Evolutionary conservation across 257 asterid species (phyloP).

Genomic region (Solanum arcanum): DNA sequence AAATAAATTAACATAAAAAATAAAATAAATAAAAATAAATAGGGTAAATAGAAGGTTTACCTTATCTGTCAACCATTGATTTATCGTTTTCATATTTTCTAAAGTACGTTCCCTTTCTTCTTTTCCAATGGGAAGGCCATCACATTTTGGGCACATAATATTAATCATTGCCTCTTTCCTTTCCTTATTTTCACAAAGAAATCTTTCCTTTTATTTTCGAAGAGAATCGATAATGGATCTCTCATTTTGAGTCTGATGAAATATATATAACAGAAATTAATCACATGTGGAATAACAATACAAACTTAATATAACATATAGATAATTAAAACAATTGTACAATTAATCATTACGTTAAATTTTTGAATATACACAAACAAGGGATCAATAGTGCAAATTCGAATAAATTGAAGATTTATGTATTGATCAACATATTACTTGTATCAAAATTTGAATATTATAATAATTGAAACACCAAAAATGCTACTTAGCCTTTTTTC

Average conservation of each 20-base stretch:
- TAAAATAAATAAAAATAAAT: not conserved
- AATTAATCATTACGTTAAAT: too few relatives aligned
- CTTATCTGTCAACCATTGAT: constrained; percentile 41
- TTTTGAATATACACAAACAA: not conserved
- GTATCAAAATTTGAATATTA: not conserved
- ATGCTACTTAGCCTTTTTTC: not conserved
- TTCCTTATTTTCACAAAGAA: constrained; percentile 43
- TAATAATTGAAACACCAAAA: not conserved
- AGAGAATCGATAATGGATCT: constrained; percentile 39
- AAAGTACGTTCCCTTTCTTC: constrained; percentile 22
- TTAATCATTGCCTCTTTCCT: constrained; percentile 34
- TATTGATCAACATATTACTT: not conserved
- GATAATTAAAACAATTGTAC: not conserved
- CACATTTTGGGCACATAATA: constrained; percentile 30
- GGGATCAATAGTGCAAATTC: not conserved
- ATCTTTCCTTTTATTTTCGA: constrained; percentile 35
- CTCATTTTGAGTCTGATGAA: constrained; percentile 36
- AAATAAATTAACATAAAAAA: not conserved
- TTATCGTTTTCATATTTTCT: constrained; percentile 33
- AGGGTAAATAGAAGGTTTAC: constrained; percentile 1
- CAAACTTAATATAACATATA: not conserved
- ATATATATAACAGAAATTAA: not conserved
- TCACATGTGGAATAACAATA: not conserved
- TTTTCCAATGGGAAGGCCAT: constrained; percentile 18
- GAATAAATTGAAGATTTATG: not conserved